Percentiles rank a stretch among this genome's conserved stretches.
These are phyloP conservation scores for Colletotrichum australisinense DNA, from an alignment of 2,329 filamentous ascomycete species.

Conservation along the genomic window DNA sequence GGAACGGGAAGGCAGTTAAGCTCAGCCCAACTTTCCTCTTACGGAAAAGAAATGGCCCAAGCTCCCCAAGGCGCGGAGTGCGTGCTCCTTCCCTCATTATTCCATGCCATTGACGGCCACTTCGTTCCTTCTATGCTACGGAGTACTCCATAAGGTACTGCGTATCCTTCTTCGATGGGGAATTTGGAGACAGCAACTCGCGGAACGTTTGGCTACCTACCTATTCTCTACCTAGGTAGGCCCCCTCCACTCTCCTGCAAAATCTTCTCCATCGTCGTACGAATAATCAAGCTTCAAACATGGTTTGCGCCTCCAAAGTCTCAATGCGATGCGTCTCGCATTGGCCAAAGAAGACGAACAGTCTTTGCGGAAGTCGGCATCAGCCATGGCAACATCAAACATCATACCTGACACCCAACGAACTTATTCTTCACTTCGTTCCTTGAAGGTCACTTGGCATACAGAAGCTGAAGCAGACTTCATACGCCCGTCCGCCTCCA, in stretches of 20 bases:
- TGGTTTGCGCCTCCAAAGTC: constrained; percentile 5
- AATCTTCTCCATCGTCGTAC: neutral
- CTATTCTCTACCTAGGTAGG: neutral
- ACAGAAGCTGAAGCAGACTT: neutral
- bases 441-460: neutral
- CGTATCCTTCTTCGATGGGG: too few relatives aligned
- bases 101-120: neutral
- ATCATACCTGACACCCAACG: neutral
- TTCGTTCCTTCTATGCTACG: neutral
- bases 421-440: neutral
- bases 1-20: neutral
- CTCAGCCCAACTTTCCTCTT: neutral
- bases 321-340: constrained; percentile 16
- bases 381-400: neutral
- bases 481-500: neutral
- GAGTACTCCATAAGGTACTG: neutral
- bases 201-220: neutral
- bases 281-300: neutral
- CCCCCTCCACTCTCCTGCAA: neutral
- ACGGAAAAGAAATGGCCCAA: constrained; percentile 7
- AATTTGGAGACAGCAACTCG: neutral
- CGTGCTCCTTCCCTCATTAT: neutral
- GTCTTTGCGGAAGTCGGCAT: constrained; percentile 6
- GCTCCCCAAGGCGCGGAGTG: neutral
- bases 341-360: neutral